Evolutionary conservation across 305 asterid species (phyloP), one percentile per base, ranked within the genome.

Genomic region (Solanum hybrid): DNA sequence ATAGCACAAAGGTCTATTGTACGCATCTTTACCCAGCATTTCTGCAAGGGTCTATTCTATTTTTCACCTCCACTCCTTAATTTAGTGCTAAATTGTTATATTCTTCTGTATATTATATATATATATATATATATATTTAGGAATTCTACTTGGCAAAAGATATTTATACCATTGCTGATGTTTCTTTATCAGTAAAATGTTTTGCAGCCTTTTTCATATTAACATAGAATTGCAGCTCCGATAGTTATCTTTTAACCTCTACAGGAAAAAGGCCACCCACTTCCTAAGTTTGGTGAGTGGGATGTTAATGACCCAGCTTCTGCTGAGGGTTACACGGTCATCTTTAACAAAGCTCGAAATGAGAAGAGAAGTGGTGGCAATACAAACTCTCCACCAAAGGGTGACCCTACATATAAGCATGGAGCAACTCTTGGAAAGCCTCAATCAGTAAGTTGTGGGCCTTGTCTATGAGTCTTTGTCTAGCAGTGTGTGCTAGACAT

Each of bases 221-320:
- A 78, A 35, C 56, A 4, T 78, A 78, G 31, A 35, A 22, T 78
- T 78, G 31, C 56, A 22, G 29, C 51, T 37, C 12, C 8, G n/a
- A 79, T 37, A 79, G 86, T 79, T 79, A 79, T 37, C 34, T 79
- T 79, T 37, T 79, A 17, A 79, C 14, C 32, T 79, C 38, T 87
- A 36, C 90, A 94, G 96, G 96, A 91, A 77, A 91, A 90, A 86
- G 95, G 92, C 88, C 88, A 91, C 77, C 94, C 95, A 22, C 88
- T 95, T 78, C 96, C 97, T 7, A 95, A 95, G 91, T 95, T 95
- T 81, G 96, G 97, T 72, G 97, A 94, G 92, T 95, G 97, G 97
- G 96, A 95, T 87, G 97, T 94, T 22, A 20, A 20, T 60, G 71
- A 60, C 24, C 71, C 71, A 60, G 71, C 71, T 60, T 60, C 24